Evolutionary conservation across 768 basidiomycete species (phyloP).

Genomic region (Mycena vulgaris): DNA sequence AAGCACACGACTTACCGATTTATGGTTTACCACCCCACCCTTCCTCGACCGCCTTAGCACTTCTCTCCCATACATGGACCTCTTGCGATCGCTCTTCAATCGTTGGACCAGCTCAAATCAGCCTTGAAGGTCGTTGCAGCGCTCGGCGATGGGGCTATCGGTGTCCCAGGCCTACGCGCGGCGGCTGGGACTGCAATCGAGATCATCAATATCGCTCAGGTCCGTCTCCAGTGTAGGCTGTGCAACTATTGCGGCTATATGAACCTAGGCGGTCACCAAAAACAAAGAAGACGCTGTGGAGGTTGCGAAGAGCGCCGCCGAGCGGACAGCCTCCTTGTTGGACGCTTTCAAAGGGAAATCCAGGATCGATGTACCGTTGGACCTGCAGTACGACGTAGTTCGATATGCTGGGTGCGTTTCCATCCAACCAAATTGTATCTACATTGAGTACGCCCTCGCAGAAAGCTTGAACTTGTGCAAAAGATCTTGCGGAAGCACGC

Average conservation of each 20-base stretch:
- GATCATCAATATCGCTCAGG: conserved; percentile 27
- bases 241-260: not conserved
- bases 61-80: not conserved
- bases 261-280: conserved; percentile 4
- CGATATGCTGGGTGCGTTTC: conserved; percentile 12
- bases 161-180: not conserved
- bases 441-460: not conserved
- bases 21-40: not conserved
- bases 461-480: conserved; percentile 20
- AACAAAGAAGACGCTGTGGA: conserved; percentile 22
- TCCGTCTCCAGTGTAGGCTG: not conserved
- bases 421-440: not conserved
- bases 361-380: conserved; percentile 5
- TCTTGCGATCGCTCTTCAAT: not conserved
- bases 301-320: conserved; percentile 8
- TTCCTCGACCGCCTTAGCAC: not conserved
- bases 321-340: conserved; percentile 13
- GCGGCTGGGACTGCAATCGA: conserved; percentile 6
- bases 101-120: conserved; percentile 18
- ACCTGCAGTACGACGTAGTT: not conserved
- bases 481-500: not conserved
- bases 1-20: not conserved
- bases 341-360: conserved; percentile 18
- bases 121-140: conserved; percentile 10
- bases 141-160: conserved; percentile 3